Conservation (phyloP, 2,329 filamentous ascomycete genomes). For the Cercospora janseana region DNA sequence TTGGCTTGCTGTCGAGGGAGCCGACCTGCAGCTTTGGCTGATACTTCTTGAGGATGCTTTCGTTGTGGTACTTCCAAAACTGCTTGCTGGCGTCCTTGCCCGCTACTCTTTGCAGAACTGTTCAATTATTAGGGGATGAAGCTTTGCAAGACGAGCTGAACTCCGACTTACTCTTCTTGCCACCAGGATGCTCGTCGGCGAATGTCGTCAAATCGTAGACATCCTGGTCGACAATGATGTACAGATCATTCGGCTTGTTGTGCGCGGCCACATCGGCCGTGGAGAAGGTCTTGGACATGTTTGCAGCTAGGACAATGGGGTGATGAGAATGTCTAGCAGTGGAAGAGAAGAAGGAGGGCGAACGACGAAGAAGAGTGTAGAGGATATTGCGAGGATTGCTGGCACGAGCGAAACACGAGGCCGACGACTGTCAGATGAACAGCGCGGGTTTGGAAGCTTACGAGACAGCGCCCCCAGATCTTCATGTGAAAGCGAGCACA, state of each 20-base stretch:
- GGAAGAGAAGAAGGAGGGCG: background rate
- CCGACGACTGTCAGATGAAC: slow-evolving; percentile 8
- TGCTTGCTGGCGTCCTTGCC: slow-evolving; percentile 68
- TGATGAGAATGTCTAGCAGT: background rate
- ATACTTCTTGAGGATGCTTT: slow-evolving; percentile 79
- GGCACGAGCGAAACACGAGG: slow-evolving; percentile 14
- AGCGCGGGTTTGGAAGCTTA: background rate
- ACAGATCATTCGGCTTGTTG: slow-evolving; percentile 82
- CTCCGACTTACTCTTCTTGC: slow-evolving; percentile 59
- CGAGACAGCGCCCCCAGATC: slow-evolving; percentile 2
- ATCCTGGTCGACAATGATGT: slow-evolving; percentile 89
- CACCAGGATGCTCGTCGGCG: slow-evolving; percentile 63
- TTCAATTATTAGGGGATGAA: background rate
- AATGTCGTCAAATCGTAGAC: slow-evolving; percentile 87
- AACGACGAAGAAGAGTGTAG: background rate
- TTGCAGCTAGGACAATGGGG: slow-evolving; percentile 29
- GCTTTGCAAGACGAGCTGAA: background rate
- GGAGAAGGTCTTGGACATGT: slow-evolving; percentile 86
- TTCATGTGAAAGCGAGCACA: slow-evolving; percentile 13
- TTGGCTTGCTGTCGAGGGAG: slow-evolving; percentile 83
- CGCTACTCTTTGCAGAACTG: slow-evolving; percentile 63
- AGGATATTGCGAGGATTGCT: background rate
- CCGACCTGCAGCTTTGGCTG: slow-evolving; percentile 74
- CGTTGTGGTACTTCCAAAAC: slow-evolving; percentile 73
- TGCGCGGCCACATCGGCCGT: slow-evolving; percentile 84